phyloP scores from a whole-genome alignment of 352 stramenopile genomes.

The Phytophthora agathidicida region DNA sequence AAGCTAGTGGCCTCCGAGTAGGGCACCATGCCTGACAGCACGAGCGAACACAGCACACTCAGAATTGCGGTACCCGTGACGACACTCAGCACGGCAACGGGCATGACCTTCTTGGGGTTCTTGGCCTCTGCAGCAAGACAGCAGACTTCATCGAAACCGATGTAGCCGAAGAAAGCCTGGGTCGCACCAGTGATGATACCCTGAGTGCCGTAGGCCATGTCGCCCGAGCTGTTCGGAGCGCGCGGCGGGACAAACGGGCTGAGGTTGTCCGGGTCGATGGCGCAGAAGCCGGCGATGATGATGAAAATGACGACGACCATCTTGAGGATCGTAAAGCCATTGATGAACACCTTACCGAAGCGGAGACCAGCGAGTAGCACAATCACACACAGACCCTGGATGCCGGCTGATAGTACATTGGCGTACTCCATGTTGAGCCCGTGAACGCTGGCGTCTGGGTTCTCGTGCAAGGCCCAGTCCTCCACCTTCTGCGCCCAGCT shows the following conservation, averaged over 20 bases:
- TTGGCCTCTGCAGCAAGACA: slow-evolving; percentile 85
- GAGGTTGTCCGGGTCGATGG: slow-evolving; percentile 80
- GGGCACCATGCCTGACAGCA: slow-evolving; percentile 78
- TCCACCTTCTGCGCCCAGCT: slow-evolving; percentile 90
- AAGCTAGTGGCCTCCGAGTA: slow-evolving; percentile 41
- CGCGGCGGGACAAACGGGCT: slow-evolving; percentile 64
- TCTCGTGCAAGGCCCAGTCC: slow-evolving; percentile 43
- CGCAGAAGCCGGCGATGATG: slow-evolving; percentile 77
- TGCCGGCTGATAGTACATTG: slow-evolving; percentile 47
- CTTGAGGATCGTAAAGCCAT: slow-evolving; percentile 76
- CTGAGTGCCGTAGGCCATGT: slow-evolving; percentile 48
- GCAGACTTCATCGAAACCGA: slow-evolving; percentile 95
- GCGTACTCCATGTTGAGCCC: slow-evolving; percentile 56
- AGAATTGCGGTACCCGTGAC: slow-evolving; percentile 69
- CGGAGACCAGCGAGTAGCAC: slow-evolving; percentile 71
- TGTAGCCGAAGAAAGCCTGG: slow-evolving; percentile 93
- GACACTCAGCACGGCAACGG: slow-evolving; percentile 81
- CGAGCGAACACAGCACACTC: slow-evolving; percentile 64
- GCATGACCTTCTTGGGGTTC: slow-evolving; percentile 79
- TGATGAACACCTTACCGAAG: slow-evolving; percentile 81
- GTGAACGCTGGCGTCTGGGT: slow-evolving; percentile 27
- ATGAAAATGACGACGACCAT: slow-evolving; percentile 86
- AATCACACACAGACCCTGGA: slow-evolving; percentile 57
- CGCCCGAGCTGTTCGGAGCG: slow-evolving; percentile 22
- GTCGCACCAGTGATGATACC: slow-evolving; percentile 84